phyloP scores from a whole-genome alignment of 495 filamentous ascomycete species.

The Penicillium steckii region DNA sequence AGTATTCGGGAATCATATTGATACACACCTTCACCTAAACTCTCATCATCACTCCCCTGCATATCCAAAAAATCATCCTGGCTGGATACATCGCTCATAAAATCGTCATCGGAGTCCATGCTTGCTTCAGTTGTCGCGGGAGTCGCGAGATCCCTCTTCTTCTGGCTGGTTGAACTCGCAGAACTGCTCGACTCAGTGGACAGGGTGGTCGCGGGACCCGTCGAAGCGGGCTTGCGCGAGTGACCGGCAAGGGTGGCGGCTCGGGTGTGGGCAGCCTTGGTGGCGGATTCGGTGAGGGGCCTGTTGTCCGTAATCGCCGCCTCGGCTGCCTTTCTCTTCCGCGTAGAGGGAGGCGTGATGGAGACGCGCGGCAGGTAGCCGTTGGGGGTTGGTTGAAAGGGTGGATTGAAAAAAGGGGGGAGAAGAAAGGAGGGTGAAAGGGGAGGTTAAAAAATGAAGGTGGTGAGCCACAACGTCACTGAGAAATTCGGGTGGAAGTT shows the following conservation, averaged over 20 bases:
- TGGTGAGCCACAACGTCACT: slow-evolving; percentile 19
- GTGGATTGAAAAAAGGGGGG: slow-evolving; percentile 2
- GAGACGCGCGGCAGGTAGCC: slow-evolving; percentile 27
- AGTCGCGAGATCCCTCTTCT: slow-evolving; percentile 37
- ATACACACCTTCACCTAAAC: slow-evolving; percentile 69
- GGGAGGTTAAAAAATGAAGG: neutral
- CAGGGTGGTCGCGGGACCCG: slow-evolving; percentile 3
- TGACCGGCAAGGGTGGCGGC: slow-evolving; percentile 24
- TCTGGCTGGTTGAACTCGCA: slow-evolving; percentile 5
- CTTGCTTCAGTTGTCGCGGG: slow-evolving; percentile 42
- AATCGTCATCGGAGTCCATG: slow-evolving; percentile 98
- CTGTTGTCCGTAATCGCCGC: slow-evolving; percentile 56
- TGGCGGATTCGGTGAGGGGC: slow-evolving; percentile 33
- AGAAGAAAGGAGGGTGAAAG: slow-evolving; percentile 3
- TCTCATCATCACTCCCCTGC: slow-evolving; percentile 74
- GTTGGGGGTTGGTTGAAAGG: neutral
- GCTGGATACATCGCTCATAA: slow-evolving; percentile 82
- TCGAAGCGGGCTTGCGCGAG: slow-evolving; percentile 8
- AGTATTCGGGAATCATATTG: too few species aligned
- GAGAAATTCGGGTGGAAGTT: slow-evolving; percentile 8
- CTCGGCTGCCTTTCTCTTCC: slow-evolving; percentile 92
- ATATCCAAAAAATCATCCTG: slow-evolving; percentile 65
- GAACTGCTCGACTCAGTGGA: slow-evolving; percentile 10
- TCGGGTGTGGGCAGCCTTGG: slow-evolving; percentile 30
- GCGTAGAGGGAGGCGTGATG: slow-evolving; percentile 69